phyloP scores from a whole-genome alignment of 306 rosid genomes.

The Mimosa pudica region DNA sequence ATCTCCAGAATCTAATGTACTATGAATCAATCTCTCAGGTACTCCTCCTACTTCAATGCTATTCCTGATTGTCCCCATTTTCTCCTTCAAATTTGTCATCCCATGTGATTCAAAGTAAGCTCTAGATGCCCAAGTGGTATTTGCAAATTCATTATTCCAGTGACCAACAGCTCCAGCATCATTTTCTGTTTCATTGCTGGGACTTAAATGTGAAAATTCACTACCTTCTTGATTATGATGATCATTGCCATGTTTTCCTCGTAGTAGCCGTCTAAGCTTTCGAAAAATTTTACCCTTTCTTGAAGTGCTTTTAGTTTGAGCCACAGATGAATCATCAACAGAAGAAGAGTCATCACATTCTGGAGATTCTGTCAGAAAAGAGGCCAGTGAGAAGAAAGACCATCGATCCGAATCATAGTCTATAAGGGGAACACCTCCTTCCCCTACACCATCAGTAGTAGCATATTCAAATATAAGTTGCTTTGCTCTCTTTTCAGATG shows the following conservation, averaged over 20 bases:
- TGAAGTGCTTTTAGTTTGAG: conserved; percentile 38
- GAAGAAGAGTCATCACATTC: conserved; percentile 58
- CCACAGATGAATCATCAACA: conserved; percentile 45
- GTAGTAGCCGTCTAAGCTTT: conserved; percentile 66
- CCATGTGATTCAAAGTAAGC: conserved; percentile 46
- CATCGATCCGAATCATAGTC: conserved; percentile 73
- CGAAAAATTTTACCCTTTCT: conserved; percentile 51
- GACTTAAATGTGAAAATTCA: conserved; percentile 41
- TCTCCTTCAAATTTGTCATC: conserved; percentile 44
- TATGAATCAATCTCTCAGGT: conserved; percentile 39
- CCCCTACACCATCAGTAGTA: conserved; percentile 49
- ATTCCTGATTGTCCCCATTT: conserved; percentile 33
- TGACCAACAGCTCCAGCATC: conserved; percentile 40
- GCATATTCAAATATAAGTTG: conserved; percentile 86
- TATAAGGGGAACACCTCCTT: conserved; percentile 38
- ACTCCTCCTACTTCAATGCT: conserved; percentile 45
- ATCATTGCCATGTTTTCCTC: conserved; percentile 51
- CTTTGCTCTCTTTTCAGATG: conserved; percentile 86
- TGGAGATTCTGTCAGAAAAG: conserved; percentile 55
- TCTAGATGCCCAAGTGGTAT: conserved; percentile 40
- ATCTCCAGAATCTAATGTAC: conserved; percentile 37
- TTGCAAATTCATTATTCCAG: conserved; percentile 33
- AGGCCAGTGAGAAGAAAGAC: conserved; percentile 63
- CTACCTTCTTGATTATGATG: conserved; percentile 46
- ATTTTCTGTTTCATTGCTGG: conserved; percentile 38